Conservation (phyloP, 1,139 yeast species). For the Kurtzmaniella natalensis region DNA sequence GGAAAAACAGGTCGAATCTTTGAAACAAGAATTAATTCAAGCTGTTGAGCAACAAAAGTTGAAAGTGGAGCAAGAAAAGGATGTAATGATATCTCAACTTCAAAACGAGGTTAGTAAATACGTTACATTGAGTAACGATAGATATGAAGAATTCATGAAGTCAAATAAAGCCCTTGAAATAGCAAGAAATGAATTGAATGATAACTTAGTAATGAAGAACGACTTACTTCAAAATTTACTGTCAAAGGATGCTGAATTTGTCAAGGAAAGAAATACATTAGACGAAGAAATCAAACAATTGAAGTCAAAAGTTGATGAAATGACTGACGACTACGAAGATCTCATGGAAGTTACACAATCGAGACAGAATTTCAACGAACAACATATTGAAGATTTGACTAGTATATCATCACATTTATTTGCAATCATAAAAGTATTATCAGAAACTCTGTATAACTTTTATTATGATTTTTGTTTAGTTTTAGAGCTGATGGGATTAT, state of each 20-base stretch:
- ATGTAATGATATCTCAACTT: conserved; percentile 26
- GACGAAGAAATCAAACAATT: conserved; percentile 48
- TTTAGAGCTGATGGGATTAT: conserved; percentile 75
- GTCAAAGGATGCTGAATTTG: conserved; percentile 56
- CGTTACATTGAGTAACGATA: conserved; percentile 12
- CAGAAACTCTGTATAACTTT: conserved; percentile 21
- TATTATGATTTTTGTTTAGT: conserved; percentile 51
- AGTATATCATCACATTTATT: conserved; percentile 18
- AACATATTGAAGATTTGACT: conserved; percentile 25
- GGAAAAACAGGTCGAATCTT: conserved; percentile 29
- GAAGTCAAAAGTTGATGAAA: conserved; percentile 25
- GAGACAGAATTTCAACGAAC: conserved; percentile 26
- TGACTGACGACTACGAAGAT: conserved; percentile 50
- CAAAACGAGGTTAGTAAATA: conserved; percentile 21
- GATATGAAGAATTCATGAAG: conserved; percentile 15
- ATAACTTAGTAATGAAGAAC: conserved; percentile 43
- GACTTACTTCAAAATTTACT: conserved; percentile 66
- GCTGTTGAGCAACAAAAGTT: conserved; percentile 15
- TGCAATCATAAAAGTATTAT: conserved; percentile 16
- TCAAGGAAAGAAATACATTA: conserved; percentile 47
- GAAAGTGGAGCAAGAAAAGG: conserved; percentile 22
- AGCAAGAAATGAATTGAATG: conserved; percentile 24
- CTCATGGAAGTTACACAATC: conserved; percentile 35
- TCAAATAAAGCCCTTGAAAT: conserved; percentile 19
- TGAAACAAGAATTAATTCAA: conserved; percentile 18